These are phyloP conservation scores for Dryadomyces quercus-mongolicae DNA, from an alignment of 2,329 filamentous ascomycete species.

Conservation along the genomic window DNA sequence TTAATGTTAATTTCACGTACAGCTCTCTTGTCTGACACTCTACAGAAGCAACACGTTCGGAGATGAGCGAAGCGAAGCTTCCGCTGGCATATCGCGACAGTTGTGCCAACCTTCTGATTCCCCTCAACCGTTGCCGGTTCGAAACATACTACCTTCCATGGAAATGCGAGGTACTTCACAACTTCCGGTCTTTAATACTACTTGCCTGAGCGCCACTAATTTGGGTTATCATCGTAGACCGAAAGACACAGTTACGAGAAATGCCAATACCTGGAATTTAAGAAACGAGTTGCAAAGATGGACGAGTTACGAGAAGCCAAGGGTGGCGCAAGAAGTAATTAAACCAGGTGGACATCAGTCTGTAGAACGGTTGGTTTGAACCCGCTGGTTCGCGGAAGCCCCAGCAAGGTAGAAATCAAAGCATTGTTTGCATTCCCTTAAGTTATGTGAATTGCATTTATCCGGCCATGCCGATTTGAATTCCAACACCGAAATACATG, in stretches of 20 bases:
- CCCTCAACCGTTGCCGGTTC: conserved; percentile 86
- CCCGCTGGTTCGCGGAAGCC: too few species aligned
- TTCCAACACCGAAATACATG: too few species aligned
- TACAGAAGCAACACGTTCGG: conserved; percentile 68
- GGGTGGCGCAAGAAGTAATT: conserved; percentile 20
- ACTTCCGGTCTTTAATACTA: background rate
- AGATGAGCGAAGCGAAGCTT: conserved; percentile 85
- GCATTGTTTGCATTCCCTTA: too few species aligned
- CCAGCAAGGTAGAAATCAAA: too few species aligned
- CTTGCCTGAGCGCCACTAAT: background rate
- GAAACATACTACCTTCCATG: conserved; percentile 91
- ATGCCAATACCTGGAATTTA: conserved; percentile 98
- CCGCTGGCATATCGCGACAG: conserved; percentile 88
- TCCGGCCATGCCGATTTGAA: too few species aligned
- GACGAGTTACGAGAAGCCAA: conserved; percentile 84
- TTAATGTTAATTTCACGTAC: background rate
- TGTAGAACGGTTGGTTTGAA: too few species aligned
- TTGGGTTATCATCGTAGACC: conserved; percentile 42
- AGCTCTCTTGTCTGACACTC: background rate
- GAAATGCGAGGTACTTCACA: conserved; percentile 73
- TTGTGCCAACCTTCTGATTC: conserved; percentile 89
- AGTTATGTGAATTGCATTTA: too few species aligned
- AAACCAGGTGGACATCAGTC: background rate
- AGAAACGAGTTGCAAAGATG: conserved; percentile 98
- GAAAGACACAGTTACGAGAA: conserved; percentile 98